Conservation (phyloP, 129 eudicot genomes). For the Flaveria trinervia region DNA sequence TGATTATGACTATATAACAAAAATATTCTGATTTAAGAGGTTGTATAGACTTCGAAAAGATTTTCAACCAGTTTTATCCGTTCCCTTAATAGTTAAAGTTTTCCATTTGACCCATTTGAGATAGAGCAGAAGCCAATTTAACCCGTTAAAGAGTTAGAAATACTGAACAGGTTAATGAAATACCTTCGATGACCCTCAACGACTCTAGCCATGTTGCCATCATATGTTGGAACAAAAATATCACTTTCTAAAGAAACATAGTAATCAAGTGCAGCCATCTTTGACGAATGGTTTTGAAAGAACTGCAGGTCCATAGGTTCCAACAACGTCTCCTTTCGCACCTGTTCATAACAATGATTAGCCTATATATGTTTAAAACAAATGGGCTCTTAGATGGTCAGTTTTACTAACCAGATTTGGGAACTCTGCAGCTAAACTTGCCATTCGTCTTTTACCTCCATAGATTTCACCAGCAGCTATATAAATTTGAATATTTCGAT, state of each 20-base stretch:
- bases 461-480: conserved; percentile 41
- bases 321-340: conserved; percentile 19
- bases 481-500: conserved; percentile 52
- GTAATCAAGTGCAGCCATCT: conserved; percentile 58
- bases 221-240: conserved; percentile 66
- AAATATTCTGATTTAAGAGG: neutral
- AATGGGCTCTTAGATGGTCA: neutral
- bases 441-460: conserved; percentile 49
- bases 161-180: neutral
- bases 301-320: conserved; percentile 45
- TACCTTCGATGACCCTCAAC: conserved; percentile 76
- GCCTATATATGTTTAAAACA: neutral
- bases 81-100: no score
- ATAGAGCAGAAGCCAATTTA: neutral
- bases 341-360: neutral
- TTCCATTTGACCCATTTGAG: neutral
- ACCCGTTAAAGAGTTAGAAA: neutral
- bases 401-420: conserved; percentile 50
- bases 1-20: neutral
- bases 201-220: conserved; percentile 66
- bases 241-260: conserved; percentile 61
- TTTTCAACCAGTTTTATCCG: neutral
- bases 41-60: neutral
- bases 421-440: conserved; percentile 50
- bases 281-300: conserved; percentile 39